Percentiles rank a stretch among this genome's conserved stretches.
phyloP scores from a whole-genome alignment of 371 early-diverging fungal genomes.

The Sanchytrium tribonematis region DNA sequence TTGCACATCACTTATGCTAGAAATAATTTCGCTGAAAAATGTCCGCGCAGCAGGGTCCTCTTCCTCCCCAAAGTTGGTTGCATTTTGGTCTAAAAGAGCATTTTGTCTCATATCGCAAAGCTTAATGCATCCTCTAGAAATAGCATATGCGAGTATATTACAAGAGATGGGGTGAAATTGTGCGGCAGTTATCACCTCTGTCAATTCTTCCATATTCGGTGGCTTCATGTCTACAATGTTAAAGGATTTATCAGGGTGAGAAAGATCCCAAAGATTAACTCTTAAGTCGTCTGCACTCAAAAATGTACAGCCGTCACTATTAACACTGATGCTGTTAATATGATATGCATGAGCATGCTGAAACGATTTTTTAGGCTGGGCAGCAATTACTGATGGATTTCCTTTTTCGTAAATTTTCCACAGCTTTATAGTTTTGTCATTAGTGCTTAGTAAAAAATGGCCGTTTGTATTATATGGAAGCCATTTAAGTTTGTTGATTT shows the following conservation, averaged over 20 bases:
- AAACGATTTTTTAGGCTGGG: slow-evolving; percentile 75
- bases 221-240: slow-evolving; percentile 98
- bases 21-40: slow-evolving; percentile 92
- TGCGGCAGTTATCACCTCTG: slow-evolving; percentile 94
- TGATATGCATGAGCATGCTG: slow-evolving; percentile 95
- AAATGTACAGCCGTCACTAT: slow-evolving; percentile 85
- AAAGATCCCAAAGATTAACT: slow-evolving; percentile 92
- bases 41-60: slow-evolving; percentile 65
- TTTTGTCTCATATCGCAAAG: slow-evolving; percentile 82
- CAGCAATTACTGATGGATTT: slow-evolving; percentile 51
- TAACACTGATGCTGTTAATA: slow-evolving; percentile 93
- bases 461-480: slow-evolving; percentile 72
- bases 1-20: slow-evolving; percentile 80
- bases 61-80: slow-evolving; percentile 57
- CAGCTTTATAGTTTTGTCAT: slow-evolving; percentile 93
- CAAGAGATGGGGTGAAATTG: slow-evolving; percentile 88
- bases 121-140: slow-evolving; percentile 88
- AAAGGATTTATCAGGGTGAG: slow-evolving; percentile 83
- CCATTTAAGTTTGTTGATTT: slow-evolving; percentile 96
- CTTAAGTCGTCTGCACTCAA: slow-evolving; percentile 91
- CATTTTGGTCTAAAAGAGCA: slow-evolving; percentile 72
- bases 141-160: slow-evolving; percentile 88
- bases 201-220: slow-evolving; percentile 90
- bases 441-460: slow-evolving; percentile 83
- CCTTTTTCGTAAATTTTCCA: slow-evolving; percentile 91